A percentile compares a stretch with the other conserved stretches of the same genome.
Conservation (phyloP, 768 basidiomycete species). For the Sarcodon aspratus region DNA sequence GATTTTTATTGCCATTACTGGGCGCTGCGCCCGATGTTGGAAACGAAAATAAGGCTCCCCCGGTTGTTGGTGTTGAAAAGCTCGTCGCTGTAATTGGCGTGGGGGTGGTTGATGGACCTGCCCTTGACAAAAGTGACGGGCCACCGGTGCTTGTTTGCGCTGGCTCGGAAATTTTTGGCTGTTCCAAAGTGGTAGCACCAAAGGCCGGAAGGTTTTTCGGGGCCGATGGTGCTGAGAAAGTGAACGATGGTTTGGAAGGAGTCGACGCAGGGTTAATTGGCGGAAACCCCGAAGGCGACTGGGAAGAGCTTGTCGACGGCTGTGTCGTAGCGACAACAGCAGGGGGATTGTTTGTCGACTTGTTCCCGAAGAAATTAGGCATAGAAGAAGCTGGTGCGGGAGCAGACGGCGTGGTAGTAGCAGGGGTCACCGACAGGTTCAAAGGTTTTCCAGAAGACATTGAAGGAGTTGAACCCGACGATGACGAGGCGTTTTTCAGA, state of each 20-base stretch:
- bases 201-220: background rate
- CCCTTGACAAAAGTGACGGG: background rate
- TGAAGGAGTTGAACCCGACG: background rate
- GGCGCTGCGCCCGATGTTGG: background rate
- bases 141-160: background rate
- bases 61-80: background rate
- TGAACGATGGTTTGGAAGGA: constrained; percentile 3
- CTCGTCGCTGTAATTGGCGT: background rate
- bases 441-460: constrained; percentile 2
- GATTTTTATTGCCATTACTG: background rate
- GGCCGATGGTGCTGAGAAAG: background rate
- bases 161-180: constrained; percentile 1
- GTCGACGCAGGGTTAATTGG: constrained; percentile 1
- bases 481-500: background rate
- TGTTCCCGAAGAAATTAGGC: background rate
- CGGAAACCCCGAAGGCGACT: no score
- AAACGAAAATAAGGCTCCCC: background rate
- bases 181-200: background rate
- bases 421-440: constrained; percentile 1
- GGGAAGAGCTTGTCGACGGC: no score
- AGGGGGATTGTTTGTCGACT: background rate
- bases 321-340: background rate
- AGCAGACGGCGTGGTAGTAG: constrained; percentile 1
- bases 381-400: constrained; percentile 4
- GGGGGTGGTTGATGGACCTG: background rate